Evolutionary conservation across 441 rosid genomes (phyloP).

Genomic region (Biscutella laevigata): DNA sequence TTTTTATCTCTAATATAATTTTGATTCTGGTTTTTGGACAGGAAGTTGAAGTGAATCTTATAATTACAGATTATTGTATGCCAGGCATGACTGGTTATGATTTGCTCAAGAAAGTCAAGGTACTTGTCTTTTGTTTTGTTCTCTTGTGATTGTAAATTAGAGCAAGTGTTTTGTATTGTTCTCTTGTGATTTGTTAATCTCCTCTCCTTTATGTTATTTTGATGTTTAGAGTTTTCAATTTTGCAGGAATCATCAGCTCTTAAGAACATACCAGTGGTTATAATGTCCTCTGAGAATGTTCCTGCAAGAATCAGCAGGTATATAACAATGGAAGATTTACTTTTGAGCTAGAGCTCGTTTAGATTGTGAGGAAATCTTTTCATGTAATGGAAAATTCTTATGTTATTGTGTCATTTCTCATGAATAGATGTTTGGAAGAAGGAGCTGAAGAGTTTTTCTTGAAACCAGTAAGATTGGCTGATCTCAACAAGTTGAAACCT

Average conservation of each 20-base stretch:
- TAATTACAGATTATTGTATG: too few species aligned
- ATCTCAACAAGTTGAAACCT: slow-evolving; percentile 43
- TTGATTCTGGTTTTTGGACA: too few species aligned
- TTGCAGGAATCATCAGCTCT: slow-evolving; percentile 53
- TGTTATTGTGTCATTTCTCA: neutral
- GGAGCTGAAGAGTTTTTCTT: slow-evolving; percentile 66
- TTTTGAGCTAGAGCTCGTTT: neutral
- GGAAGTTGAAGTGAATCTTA: slow-evolving; percentile 55
- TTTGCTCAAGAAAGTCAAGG: slow-evolving; percentile 71
- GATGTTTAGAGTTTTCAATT: neutral
- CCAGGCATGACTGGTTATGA: slow-evolving; percentile 73
- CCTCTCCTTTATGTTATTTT: neutral
- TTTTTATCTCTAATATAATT: too few species aligned
- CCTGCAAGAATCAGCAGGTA: slow-evolving; percentile 57
- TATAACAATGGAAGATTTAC: neutral
- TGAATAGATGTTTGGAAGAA: slow-evolving; percentile 49
- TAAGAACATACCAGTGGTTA: slow-evolving; percentile 52
- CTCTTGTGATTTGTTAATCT: neutral
- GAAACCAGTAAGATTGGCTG: slow-evolving; percentile 50
- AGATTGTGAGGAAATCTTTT: neutral
- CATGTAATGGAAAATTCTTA: neutral
- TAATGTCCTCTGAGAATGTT: slow-evolving; percentile 69
- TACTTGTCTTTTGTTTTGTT: slow-evolving; percentile 17
- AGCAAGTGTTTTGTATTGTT: neutral
- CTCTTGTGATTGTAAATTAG: neutral